phyloP scores from a whole-genome alignment of 1,284 basidiomycete species.

The Tilletia horrida region DNA sequence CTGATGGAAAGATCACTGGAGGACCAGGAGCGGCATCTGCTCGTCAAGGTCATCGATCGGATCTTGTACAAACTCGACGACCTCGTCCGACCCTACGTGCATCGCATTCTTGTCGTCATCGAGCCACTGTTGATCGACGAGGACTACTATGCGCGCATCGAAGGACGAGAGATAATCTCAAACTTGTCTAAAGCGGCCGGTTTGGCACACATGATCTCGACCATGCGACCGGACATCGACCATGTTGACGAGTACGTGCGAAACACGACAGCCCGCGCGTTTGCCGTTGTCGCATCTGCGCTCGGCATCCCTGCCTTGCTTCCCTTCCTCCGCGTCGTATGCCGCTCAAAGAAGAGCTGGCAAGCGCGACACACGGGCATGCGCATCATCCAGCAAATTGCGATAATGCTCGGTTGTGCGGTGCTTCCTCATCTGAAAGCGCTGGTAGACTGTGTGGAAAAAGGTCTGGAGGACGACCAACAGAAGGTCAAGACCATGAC shows the following conservation, averaged over 20 bases:
- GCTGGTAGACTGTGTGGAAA: constrained; percentile 91
- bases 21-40: constrained; percentile 95
- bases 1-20: constrained; percentile 99
- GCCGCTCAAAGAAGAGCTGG: constrained; percentile 96
- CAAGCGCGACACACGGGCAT: constrained; percentile 98
- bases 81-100: constrained; percentile 95
- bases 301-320: constrained; percentile 95
- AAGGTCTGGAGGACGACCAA: constrained; percentile 94
- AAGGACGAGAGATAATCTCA: constrained; percentile 98
- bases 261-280: constrained; percentile 97
- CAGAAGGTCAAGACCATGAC: constrained; percentile 99
- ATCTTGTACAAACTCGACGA: constrained; percentile 99
- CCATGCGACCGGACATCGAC: constrained; percentile 99
- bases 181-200: constrained; percentile 98
- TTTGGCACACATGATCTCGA: constrained; percentile 99
- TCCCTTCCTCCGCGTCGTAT: constrained; percentile 96
- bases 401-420: constrained; percentile 99
- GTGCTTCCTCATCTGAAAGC: constrained; percentile 94
- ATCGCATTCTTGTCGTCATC: constrained; percentile 99
- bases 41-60: constrained; percentile 99
- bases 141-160: constrained; percentile 98
- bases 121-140: constrained; percentile 98
- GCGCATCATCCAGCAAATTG: constrained; percentile 98
- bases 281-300: constrained; percentile 97
- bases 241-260: constrained; percentile 99